Evolutionary conservation across 129 eudicot species (phyloP), one percentile per base, ranked within the genome.

Genomic region (Heracleum sosnowskyi): DNA sequence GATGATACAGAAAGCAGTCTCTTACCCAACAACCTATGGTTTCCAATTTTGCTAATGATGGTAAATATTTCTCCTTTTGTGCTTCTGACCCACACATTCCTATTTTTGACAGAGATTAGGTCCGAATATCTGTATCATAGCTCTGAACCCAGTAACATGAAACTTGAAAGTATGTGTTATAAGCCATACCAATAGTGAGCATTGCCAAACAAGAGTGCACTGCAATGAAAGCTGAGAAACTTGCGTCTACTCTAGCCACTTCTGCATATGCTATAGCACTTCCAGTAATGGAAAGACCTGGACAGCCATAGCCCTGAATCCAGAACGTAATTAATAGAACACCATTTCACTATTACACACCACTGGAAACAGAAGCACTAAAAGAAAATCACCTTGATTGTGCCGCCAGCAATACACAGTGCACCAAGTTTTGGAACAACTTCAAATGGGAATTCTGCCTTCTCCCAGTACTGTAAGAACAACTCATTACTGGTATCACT

Each of bases 401-500:
- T 95, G 79, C 99, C 93, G 74, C 99, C 99, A 72, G 97, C 96
- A 62, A 95, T 41, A 70, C 82, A 79, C 84, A 95, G 73, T 46
- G 99, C 96, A 68, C 89, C 93, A 37, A 95, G 88, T 81, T 95
- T 95, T 45, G 99, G 96, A 77, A 95, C 83, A 77, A 95, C 78
- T 81, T 95, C 88, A 79, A 95, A 95, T 44, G 99, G 99, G 83
- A 95, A 95, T 82, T 92, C 99, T 35, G 99, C 98, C 80, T 90
- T 95, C 88, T 95, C 99, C 99, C 99, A 92, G 79, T 92, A 95
- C 99, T 95, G 94, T 42, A 82, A 78, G 42, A 74, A 75, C 82
- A 82, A 74, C 69, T 47, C 69, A 57, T 51, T 55, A 78, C 34
- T 69, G 62, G 51, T 73, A 74, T 87, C 83, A 84, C 80, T 77